Conservation (phyloP, 2,329 filamentous ascomycete species). For the Botrytis paeoniae region DNA sequence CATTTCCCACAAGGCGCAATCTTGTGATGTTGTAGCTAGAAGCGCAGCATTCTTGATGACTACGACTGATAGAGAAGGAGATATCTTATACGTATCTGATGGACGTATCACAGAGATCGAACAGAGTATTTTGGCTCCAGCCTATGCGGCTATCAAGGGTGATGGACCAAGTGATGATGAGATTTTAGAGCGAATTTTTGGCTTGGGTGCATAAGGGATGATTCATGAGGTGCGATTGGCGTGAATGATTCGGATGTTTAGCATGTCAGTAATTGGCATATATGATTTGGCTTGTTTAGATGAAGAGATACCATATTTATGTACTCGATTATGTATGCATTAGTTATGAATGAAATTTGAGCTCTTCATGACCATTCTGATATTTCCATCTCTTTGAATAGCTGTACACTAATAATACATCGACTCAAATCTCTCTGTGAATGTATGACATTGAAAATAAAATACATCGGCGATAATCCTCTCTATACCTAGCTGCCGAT, state of each 20-base stretch:
- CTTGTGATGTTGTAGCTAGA: slow-evolving; percentile 47
- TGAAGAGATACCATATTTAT: slow-evolving; percentile 1
- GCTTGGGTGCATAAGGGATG: background rate
- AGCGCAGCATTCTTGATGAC: slow-evolving; percentile 50
- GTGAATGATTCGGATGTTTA: background rate
- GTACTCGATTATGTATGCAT: background rate
- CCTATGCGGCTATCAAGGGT: slow-evolving; percentile 38
- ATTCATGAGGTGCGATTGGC: background rate
- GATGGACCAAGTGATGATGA: slow-evolving; percentile 40
- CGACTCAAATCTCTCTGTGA: background rate
- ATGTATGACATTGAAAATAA: background rate
- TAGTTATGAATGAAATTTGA: slow-evolving; percentile 2
- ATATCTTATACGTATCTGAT: slow-evolving; percentile 50
- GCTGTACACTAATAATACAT: background rate
- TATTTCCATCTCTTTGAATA: background rate
- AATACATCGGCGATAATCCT: background rate
- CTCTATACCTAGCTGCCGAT: background rate
- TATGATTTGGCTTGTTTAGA: background rate
- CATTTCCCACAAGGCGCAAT: slow-evolving; percentile 45
- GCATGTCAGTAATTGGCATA: background rate
- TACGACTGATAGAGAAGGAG: slow-evolving; percentile 47
- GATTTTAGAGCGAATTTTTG: slow-evolving; percentile 34
- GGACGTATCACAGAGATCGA: slow-evolving; percentile 54
- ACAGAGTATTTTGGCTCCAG: slow-evolving; percentile 42
- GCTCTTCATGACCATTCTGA: background rate